Conservation (phyloP, 768 basidiomycete species). For the Coprinellus aureogranulatus region DNA sequence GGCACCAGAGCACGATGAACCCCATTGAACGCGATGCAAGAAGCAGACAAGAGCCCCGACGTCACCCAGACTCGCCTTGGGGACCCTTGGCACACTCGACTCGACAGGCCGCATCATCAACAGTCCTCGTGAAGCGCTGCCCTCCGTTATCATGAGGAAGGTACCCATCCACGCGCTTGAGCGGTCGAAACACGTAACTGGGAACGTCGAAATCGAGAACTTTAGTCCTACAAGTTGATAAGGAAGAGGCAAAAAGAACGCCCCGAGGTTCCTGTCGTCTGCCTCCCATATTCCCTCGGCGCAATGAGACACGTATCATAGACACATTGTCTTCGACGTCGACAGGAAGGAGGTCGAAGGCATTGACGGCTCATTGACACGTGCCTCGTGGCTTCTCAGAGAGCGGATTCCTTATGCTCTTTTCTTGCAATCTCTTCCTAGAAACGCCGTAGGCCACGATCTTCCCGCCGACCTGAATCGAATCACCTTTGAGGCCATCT, state of each 20-base stretch:
- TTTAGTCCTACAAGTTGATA: conserved; percentile 5
- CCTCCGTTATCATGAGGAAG: no score
- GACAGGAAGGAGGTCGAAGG: conserved; percentile 5
- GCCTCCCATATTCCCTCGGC: neutral
- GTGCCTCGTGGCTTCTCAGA: conserved; percentile 7
- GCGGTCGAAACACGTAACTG: no score
- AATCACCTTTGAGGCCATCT: conserved; percentile 7
- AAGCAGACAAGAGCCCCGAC: no score
- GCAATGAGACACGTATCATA: neutral
- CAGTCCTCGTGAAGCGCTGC: no score
- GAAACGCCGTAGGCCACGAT: neutral
- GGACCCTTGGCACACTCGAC: no score
- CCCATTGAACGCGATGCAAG: no score
- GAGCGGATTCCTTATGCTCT: conserved; percentile 2
- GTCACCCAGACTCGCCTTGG: no score
- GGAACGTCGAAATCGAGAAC: conserved; percentile 4
- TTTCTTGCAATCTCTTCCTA: neutral
- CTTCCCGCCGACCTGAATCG: neutral
- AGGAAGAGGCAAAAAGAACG: neutral
- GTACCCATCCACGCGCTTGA: no score
- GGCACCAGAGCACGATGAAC: no score
- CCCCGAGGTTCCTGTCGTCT: neutral
- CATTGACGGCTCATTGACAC: neutral
- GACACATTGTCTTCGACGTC: conserved; percentile 7
- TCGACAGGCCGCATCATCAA: no score